Evolutionary conservation across 2,329 filamentous ascomycete genomes (phyloP), one percentile per base, ranked within the genome.

Genomic region (Neonectria hederae): DNA sequence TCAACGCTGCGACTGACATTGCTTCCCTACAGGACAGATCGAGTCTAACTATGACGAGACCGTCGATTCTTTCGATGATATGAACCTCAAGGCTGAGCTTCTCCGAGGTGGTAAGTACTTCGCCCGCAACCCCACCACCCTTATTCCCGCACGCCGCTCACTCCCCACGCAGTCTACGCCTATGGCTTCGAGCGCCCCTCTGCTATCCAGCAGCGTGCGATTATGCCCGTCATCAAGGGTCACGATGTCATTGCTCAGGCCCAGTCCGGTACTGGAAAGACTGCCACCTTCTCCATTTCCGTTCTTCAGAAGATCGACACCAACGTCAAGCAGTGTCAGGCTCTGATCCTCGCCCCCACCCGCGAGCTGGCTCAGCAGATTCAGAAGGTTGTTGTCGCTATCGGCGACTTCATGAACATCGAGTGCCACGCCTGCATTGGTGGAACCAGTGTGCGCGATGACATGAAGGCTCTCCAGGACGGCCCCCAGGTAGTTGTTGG

Each of bases 11-110:
- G 60, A 69, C 75, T 75, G 45, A 76, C 61, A 45, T 58, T 51
- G 2, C 57, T 66, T 63, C 65, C 49, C 19, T 80, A 77, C 82
- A 97, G 95, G 91, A 84, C 94, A 97, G 87, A 99, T 99, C 89
- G 97, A 99, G 89, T 97, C 94, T 81, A 99, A 99, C 93, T 99
- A 98, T 87, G 96, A 99, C 89, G 94, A 98, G 89, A 94, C 95
- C 79, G 95, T 96, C 84, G 97, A 99, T 86, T 97, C 94, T 68
- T 99, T 99, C 86, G 96, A 99, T 85, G 89, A 94, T 77, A 99
- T 99, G 96, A 91, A 90, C 85, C 89, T 99, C 79, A 97, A 97
- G 90, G 81, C 93, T 72, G 96, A 99, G 88, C 92, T 99, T 79
- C 93, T 99, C 81, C 94, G 96, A 85, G 96, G 96, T 86, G 96